Evolutionary conservation across 257 asterid genomes (phyloP).

Genomic region (Fraxinus excelsior): DNA sequence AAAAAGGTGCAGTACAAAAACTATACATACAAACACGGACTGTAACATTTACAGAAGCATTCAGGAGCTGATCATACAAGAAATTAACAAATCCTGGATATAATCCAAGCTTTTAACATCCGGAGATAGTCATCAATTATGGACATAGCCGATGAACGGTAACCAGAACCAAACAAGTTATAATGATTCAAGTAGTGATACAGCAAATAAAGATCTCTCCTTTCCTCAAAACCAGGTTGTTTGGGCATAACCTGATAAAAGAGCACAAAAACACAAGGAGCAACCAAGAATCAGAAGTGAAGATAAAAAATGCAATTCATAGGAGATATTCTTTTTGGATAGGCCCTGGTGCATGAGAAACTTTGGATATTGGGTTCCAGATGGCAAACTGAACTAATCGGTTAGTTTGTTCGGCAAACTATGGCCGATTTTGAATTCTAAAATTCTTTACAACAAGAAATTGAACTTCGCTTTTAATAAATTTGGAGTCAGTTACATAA

Average conservation of each 20-base stretch:
- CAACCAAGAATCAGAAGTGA: neutral
- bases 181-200: slow-evolving; percentile 95
- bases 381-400: neutral
- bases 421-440: neutral
- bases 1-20: neutral
- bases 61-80: neutral
- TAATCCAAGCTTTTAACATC: slow-evolving; percentile 50
- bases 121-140: slow-evolving; percentile 76
- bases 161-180: slow-evolving; percentile 91
- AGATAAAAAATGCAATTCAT: neutral
- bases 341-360: neutral
- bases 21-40: neutral
- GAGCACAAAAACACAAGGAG: neutral
- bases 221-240: slow-evolving; percentile 70
- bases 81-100: slow-evolving; percentile 4
- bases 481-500: neutral
- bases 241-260: slow-evolving; percentile 77
- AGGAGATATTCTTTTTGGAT: neutral
- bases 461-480: neutral
- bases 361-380: neutral
- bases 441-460: neutral
- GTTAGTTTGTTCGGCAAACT: too few species aligned
- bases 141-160: slow-evolving; percentile 78
- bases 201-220: slow-evolving; percentile 76
- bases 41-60: slow-evolving; percentile 10